These are phyloP conservation scores for Gossypium turneri DNA, from an alignment of 345 rosid species.

Conservation along the genomic window DNA sequence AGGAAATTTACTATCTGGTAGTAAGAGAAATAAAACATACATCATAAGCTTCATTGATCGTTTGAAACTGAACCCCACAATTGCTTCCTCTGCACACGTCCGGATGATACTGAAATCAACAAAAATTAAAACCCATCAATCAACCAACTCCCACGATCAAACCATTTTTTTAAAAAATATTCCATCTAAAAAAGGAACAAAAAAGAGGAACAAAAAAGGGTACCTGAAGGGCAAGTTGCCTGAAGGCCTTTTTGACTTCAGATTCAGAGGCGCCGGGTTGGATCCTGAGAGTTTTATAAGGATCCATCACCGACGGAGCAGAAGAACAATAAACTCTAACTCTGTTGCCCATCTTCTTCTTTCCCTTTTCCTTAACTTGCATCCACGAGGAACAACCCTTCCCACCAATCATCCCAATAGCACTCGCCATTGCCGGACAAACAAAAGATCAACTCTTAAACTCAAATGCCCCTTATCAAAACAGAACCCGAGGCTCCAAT, in stretches of 20 bases:
- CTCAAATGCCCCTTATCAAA: neutral
- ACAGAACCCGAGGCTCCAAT: too few species aligned
- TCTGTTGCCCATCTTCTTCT: conserved; percentile 22
- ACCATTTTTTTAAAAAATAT: neutral
- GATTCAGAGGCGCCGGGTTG: conserved; percentile 72
- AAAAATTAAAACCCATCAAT: neutral
- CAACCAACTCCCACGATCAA: neutral
- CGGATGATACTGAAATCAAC: conserved; percentile 74
- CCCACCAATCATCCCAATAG: conserved; percentile 38
- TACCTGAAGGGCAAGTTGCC: conserved; percentile 83
- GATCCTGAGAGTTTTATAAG: conserved; percentile 66
- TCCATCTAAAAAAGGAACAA: too few species aligned
- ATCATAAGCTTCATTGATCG: conserved; percentile 84
- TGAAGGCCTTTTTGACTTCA: conserved; percentile 86
- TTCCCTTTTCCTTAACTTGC: conserved; percentile 32
- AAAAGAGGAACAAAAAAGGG: neutral
- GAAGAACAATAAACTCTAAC: conserved; percentile 33
- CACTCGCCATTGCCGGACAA: conserved; percentile 20
- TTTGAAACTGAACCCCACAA: conserved; percentile 69
- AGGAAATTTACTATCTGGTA: neutral
- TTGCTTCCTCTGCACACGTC: conserved; percentile 92
- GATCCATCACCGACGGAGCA: conserved; percentile 51
- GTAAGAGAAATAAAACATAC: conserved; percentile 33
- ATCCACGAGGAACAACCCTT: conserved; percentile 49
- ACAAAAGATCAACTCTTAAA: neutral